Percentiles rank a stretch among this genome's conserved stretches.
Conservation (phyloP, 176 grass and related monocot species). For the Guadua angustifolia region DNA sequence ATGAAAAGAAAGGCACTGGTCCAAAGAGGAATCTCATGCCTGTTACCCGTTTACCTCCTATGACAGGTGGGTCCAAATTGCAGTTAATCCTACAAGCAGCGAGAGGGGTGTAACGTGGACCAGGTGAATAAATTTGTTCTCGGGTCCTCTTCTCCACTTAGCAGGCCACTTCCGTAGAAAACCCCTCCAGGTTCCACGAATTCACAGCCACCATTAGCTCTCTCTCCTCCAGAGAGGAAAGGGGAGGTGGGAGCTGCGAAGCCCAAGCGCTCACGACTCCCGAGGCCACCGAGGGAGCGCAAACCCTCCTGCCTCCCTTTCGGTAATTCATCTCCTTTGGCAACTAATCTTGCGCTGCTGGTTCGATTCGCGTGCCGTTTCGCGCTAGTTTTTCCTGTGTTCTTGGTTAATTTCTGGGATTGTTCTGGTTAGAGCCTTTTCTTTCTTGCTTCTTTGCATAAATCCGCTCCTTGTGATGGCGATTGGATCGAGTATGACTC, state of each 20-base stretch:
- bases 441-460: neutral
- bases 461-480: neutral
- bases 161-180: conserved; percentile 10
- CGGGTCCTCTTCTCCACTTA: neutral
- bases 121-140: neutral
- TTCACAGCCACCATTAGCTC: neutral
- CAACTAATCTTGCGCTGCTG: neutral
- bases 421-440: neutral
- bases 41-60: fast-evolving
- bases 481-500: neutral
- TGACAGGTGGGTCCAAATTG: neutral
- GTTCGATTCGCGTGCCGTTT: neutral
- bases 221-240: conserved; percentile 29
- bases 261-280: neutral
- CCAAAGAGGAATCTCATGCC: neutral
- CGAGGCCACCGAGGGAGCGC: too few species aligned
- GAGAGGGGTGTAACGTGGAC: fast-evolving
- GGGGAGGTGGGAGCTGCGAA: neutral
- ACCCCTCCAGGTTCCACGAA: conserved; percentile 13
- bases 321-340: neutral
- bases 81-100: fast-evolving
- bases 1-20: neutral
- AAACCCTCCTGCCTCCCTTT: neutral
- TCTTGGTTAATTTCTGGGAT: conserved; percentile 1
- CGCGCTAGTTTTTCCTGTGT: neutral